Evolutionary conservation across 768 basidiomycete species (phyloP).

Genomic region (Auricularia sp.): DNA sequence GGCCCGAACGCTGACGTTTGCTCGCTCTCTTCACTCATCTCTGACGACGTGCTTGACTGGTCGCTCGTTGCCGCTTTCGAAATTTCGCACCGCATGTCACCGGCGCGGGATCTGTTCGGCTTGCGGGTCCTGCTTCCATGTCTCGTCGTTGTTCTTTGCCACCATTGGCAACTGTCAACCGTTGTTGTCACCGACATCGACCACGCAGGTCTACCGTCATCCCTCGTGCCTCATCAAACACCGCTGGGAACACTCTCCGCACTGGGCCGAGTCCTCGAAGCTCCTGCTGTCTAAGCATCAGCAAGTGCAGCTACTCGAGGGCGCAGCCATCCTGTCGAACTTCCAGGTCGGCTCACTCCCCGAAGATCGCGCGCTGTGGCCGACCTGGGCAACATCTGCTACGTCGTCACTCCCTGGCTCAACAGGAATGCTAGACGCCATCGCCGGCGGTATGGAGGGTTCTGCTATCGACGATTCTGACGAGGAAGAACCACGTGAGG

Average conservation of each 20-base stretch:
- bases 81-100: background rate
- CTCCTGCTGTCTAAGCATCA: conserved; percentile 92
- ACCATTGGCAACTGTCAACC: conserved; percentile 3
- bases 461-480: background rate
- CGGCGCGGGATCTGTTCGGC: background rate
- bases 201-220: conserved; percentile 68
- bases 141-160: conserved; percentile 8
- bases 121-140: background rate
- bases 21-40: background rate
- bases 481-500: background rate
- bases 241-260: conserved; percentile 94
- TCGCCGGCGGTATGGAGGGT: no score
- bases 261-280: conserved; percentile 90
- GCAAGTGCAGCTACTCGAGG: conserved; percentile 93
- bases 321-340: conserved; percentile 89
- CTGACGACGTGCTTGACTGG: background rate
- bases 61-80: background rate
- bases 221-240: conserved; percentile 95
- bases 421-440: background rate
- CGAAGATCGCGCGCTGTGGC: conserved; percentile 90
- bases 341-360: conserved; percentile 73
- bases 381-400: conserved; percentile 55
- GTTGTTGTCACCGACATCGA: background rate
- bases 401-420: conserved; percentile 6
- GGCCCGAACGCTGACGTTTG: background rate